These are phyloP conservation scores for Leucaena leucocephala DNA, from an alignment of 306 rosid species.

Conservation along the genomic window DNA sequence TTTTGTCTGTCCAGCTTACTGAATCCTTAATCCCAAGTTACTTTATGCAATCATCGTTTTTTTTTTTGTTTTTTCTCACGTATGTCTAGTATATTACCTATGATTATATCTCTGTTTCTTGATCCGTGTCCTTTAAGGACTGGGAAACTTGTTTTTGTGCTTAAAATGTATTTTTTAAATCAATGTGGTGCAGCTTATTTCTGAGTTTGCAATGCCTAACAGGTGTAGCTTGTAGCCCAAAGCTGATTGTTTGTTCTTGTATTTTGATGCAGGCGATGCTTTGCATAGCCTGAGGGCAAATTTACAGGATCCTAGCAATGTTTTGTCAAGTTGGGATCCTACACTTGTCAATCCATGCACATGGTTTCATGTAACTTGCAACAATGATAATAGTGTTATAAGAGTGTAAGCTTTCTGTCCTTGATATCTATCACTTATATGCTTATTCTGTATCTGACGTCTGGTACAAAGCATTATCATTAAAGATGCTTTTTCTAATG, in stretches of 20 bases:
- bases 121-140: not conserved
- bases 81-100: not conserved
- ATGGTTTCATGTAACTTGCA: constrained; percentile 99
- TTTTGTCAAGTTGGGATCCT: constrained; percentile 99
- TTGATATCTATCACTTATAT: constrained; percentile 19
- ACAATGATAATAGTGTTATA: constrained; percentile 94
- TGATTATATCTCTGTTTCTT: not conserved
- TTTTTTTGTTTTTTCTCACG: not conserved
- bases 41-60: not conserved
- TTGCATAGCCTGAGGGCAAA: constrained; percentile 88
- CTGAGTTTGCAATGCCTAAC: constrained; percentile 10
- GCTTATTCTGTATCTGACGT: constrained; percentile 12
- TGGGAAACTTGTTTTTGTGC: not conserved
- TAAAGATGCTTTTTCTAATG: constrained; percentile 31
- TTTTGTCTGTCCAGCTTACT: not conserved
- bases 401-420: constrained; percentile 75
- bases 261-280: constrained; percentile 81
- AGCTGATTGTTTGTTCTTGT: constrained; percentile 37
- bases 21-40: constrained; percentile 7
- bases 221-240: not conserved
- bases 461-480: constrained; percentile 7
- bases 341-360: constrained; percentile 98
- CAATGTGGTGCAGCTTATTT: constrained; percentile 16
- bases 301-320: constrained; percentile 91
- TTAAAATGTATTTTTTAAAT: constrained; percentile 13